These are phyloP conservation scores for Sonneratia caseolaris DNA, from an alignment of 345 rosid species.

Conservation along the genomic window DNA sequence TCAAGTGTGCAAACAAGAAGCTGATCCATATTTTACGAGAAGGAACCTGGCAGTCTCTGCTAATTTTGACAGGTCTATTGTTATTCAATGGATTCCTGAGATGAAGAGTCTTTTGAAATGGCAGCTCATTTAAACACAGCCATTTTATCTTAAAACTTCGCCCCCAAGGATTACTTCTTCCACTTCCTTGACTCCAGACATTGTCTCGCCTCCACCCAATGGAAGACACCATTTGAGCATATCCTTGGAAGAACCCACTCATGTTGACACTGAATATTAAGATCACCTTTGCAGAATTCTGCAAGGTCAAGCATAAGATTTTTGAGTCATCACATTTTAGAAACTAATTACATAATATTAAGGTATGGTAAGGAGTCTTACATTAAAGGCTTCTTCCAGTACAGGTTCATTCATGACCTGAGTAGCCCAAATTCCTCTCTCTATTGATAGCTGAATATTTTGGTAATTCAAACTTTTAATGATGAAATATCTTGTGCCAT, in stretches of 20 bases:
- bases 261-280: constrained; percentile 91
- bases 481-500: constrained; percentile 71
- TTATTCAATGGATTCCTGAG: constrained; percentile 92
- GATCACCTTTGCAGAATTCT: constrained; percentile 78
- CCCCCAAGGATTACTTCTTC: constrained; percentile 86
- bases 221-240: constrained; percentile 90
- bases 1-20: constrained; percentile 4
- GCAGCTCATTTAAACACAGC: constrained; percentile 71
- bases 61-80: constrained; percentile 90
- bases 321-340: neutral
- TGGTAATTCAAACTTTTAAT: constrained; percentile 88
- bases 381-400: constrained; percentile 85
- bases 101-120: constrained; percentile 92
- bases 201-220: constrained; percentile 91
- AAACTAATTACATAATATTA: constrained; percentile 13
- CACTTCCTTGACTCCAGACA: constrained; percentile 83
- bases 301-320: constrained; percentile 34
- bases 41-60: constrained; percentile 94
- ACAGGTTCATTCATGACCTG: constrained; percentile 99
- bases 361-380: constrained; percentile 30
- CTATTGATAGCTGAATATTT: constrained; percentile 65
- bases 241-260: constrained; percentile 99
- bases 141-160: constrained; percentile 88
- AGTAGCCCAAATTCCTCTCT: constrained; percentile 94
- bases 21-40: constrained; percentile 5